A percentile compares a stretch with the other conserved stretches of the same genome.
These are phyloP conservation scores for Acer campestre DNA, from an alignment of 345 rosid species.

Conservation along the genomic window DNA sequence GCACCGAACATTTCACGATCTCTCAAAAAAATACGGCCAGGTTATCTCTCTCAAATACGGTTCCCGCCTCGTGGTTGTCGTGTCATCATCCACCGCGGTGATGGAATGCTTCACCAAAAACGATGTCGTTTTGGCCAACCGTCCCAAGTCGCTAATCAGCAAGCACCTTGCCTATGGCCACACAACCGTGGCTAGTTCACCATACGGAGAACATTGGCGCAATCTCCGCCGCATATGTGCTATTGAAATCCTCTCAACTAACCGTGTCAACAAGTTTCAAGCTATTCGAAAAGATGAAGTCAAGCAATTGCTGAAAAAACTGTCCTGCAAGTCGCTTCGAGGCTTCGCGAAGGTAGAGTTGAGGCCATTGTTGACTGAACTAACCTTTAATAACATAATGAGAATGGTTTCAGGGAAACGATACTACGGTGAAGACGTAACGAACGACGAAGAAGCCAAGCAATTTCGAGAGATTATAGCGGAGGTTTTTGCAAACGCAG, in stretches of 20 bases:
- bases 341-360: slow-evolving; percentile 45
- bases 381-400: slow-evolving; percentile 36
- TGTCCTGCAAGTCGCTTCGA: slow-evolving; percentile 25
- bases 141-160: slow-evolving; percentile 27
- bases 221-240: slow-evolving; percentile 59
- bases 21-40: slow-evolving; percentile 18
- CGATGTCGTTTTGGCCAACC: slow-evolving; percentile 48
- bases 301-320: slow-evolving; percentile 33
- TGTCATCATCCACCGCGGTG: slow-evolving; percentile 34
- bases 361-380: slow-evolving; percentile 38
- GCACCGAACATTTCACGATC: slow-evolving; percentile 11
- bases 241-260: slow-evolving; percentile 50
- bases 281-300: slow-evolving; percentile 47
- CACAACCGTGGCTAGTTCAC: slow-evolving; percentile 29
- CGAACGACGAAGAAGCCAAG: slow-evolving; percentile 38
- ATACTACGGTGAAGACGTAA: slow-evolving; percentile 47
- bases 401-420: slow-evolving; percentile 59
- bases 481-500: slow-evolving; percentile 22
- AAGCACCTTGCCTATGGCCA: slow-evolving; percentile 46
- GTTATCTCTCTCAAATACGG: slow-evolving; percentile 46
- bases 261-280: slow-evolving; percentile 39
- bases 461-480: slow-evolving; percentile 31
- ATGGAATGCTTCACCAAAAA: slow-evolving; percentile 61
- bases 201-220: slow-evolving; percentile 72
- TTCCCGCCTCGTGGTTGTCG: slow-evolving; percentile 29